Percentiles rank a stretch among this genome's conserved stretches.
phyloP scores from a whole-genome alignment of 805 yeast genomes.

The Nakazawaea wickerhamii region DNA sequence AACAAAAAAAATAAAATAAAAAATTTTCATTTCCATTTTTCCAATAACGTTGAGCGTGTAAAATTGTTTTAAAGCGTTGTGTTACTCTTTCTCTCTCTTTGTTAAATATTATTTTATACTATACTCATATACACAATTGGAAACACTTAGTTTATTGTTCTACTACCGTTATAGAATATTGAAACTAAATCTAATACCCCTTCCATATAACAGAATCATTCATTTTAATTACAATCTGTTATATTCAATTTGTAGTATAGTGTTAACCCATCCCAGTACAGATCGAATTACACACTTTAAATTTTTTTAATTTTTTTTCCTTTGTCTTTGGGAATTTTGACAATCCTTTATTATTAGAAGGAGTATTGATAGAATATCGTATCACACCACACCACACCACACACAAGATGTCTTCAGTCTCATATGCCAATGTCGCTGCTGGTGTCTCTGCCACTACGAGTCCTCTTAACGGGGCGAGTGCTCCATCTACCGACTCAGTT shows the following conservation, averaged over 20 bases:
- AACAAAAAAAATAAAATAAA: no score
- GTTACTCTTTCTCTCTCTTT: background rate
- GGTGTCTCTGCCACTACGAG: constrained; percentile 19
- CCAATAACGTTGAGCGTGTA: background rate
- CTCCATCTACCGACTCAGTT: constrained; percentile 5
- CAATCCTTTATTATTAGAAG: no score
- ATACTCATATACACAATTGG: background rate
- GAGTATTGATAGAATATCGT: no score
- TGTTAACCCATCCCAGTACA: background rate
- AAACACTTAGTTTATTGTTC: no score
- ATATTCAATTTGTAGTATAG: background rate
- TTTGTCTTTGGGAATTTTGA: no score
- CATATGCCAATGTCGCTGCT: constrained; percentile 23
- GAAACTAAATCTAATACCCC: no score
- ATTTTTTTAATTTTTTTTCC: no score
- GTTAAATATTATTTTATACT: background rate
- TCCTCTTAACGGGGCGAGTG: constrained; percentile 8
- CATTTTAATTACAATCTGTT: background rate
- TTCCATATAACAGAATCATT: background rate
- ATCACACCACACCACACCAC: background rate
- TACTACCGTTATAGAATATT: no score
- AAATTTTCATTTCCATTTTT: background rate
- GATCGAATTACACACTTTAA: no score
- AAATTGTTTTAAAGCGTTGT: no score
- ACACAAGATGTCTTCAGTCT: constrained; percentile 14